Percentiles rank a stretch among this genome's conserved stretches.
Evolutionary conservation across 495 filamentous ascomycete genomes (phyloP).

Genomic region (Tuber indicum): DNA sequence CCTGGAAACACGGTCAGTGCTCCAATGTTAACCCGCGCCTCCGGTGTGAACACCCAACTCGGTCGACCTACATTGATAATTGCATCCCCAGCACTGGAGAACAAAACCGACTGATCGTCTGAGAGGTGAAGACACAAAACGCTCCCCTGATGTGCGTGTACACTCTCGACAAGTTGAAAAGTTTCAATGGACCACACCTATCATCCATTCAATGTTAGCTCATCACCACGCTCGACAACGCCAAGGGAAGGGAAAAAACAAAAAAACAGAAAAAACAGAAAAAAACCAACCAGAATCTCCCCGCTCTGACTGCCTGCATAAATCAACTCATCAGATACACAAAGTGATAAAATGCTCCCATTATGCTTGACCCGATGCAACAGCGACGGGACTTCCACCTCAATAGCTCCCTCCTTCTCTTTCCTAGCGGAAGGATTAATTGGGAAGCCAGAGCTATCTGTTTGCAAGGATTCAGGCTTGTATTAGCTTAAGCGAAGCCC

Average conservation of each 20-base stretch:
- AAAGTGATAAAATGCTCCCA: constrained; percentile 66
- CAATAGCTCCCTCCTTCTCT: not conserved
- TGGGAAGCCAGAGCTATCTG: constrained; percentile 23
- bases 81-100: constrained; percentile 90
- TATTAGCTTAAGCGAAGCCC: constrained; percentile 3
- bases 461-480: constrained; percentile 5
- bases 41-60: not conserved
- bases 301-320: constrained; percentile 88
- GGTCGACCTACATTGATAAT: constrained; percentile 69
- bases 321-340: constrained; percentile 56
- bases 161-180: constrained; percentile 65
- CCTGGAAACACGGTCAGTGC: constrained; percentile 44
- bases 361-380: constrained; percentile 64
- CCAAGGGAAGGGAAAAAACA: not conserved
- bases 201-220: not conserved
- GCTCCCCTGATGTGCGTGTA: constrained; percentile 82
- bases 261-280: not conserved
- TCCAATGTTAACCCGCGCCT: constrained; percentile 42
- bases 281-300: constrained; percentile 64
- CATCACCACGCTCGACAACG: constrained; percentile 8
- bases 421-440: not conserved
- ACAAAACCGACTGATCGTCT: constrained; percentile 64
- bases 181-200: constrained; percentile 80
- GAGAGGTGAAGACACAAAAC: constrained; percentile 79
- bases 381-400: constrained; percentile 47